phyloP scores from a whole-genome alignment of 2,329 filamentous ascomycete genomes.

The Aureobasidium sp. region DNA sequence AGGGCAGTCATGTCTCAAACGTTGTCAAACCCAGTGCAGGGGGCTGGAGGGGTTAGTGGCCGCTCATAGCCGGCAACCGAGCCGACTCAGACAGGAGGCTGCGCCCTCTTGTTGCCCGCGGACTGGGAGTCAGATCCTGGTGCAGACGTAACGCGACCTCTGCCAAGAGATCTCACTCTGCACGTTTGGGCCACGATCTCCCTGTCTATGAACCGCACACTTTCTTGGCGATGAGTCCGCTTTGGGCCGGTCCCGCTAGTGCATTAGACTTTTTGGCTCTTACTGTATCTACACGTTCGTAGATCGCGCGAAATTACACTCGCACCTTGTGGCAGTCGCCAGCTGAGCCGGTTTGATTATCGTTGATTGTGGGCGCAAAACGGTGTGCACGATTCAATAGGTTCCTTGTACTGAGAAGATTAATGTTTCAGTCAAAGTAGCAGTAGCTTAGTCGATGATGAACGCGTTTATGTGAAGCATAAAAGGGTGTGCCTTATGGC shows the following conservation, averaged over 20 bases:
- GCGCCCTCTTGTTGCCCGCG: background rate
- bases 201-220: background rate
- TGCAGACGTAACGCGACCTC: background rate
- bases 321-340: background rate
- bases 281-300: conserved; percentile 6
- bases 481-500: background rate
- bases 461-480: conserved; percentile 8
- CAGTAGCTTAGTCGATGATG: background rate
- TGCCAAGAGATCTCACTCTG: background rate
- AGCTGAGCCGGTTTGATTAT: conserved; percentile 6
- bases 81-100: background rate
- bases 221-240: conserved; percentile 11
- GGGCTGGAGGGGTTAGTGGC: conserved; percentile 5
- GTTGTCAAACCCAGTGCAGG: background rate
- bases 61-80: background rate
- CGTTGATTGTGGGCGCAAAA: conserved; percentile 1
- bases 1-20: background rate
- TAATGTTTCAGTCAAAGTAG: conserved; percentile 7
- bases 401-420: background rate
- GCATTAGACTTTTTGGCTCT: conserved; percentile 4
- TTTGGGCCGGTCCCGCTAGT: background rate
- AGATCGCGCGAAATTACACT: conserved; percentile 8
- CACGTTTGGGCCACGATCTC: conserved; percentile 11
- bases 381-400: background rate
- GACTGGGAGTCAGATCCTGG: background rate